A percentile compares a stretch with the other conserved stretches of the same genome.
These are phyloP conservation scores for Bipolaris victoriae DNA, from an alignment of 2,329 filamentous ascomycete species.

Conservation along the genomic window DNA sequence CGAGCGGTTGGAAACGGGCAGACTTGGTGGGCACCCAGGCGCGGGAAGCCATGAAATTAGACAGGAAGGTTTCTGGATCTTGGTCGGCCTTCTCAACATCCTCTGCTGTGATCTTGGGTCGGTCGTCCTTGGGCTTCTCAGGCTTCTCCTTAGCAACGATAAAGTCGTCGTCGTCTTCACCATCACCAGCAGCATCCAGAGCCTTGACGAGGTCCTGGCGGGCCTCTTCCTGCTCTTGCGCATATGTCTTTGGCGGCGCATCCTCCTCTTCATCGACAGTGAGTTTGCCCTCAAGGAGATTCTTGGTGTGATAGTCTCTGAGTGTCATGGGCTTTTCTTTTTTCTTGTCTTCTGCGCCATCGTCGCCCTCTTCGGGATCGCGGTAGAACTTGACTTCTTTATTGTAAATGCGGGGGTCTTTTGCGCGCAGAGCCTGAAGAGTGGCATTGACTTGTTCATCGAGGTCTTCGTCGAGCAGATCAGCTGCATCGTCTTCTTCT, in stretches of 20 bases:
- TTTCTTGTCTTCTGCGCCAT: slow-evolving; percentile 54
- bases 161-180: slow-evolving; percentile 71
- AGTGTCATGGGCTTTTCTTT: slow-evolving; percentile 84
- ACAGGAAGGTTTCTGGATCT: slow-evolving; percentile 90
- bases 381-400: slow-evolving; percentile 78
- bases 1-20: slow-evolving; percentile 77
- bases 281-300: slow-evolving; percentile 74
- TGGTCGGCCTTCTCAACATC: slow-evolving; percentile 78
- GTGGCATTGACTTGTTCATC: slow-evolving; percentile 89
- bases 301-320: slow-evolving; percentile 89
- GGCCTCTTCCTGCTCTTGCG: slow-evolving; percentile 84
- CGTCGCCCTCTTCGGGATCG: slow-evolving; percentile 62
- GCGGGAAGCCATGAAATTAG: slow-evolving; percentile 90
- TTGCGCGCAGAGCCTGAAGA: slow-evolving; percentile 83
- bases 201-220: slow-evolving; percentile 79
- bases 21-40: slow-evolving; percentile 80
- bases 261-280: slow-evolving; percentile 64
- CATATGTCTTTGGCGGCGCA: slow-evolving; percentile 71
- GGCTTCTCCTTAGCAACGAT: slow-evolving; percentile 72
- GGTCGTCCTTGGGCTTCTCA: slow-evolving; percentile 34
- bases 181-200: slow-evolving; percentile 70
- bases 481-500: slow-evolving; percentile 87
- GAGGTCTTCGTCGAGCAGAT: slow-evolving; percentile 81
- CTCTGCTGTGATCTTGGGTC: slow-evolving; percentile 52
- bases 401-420: slow-evolving; percentile 92